A percentile compares a stretch with the other conserved stretches of the same genome.
Conservation (phyloP, 305 asterid species). For the Solanum hybrid region DNA sequence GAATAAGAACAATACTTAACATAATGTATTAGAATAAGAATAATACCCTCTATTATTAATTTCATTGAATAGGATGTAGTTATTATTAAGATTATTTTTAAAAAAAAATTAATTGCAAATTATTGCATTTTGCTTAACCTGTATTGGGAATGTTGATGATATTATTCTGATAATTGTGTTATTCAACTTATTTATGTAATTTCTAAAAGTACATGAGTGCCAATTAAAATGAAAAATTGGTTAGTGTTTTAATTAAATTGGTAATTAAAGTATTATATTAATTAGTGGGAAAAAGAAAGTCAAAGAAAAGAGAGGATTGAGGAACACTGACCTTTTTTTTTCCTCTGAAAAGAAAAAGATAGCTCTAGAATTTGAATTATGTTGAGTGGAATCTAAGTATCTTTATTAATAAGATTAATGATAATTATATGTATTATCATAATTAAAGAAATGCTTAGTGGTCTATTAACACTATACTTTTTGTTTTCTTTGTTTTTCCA, state of each 20-base stretch:
- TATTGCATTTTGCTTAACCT: not conserved
- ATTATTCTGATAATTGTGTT: not conserved
- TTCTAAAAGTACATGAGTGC: not conserved
- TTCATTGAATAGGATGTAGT: not conserved
- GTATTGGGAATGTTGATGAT: not conserved
- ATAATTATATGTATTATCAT: not conserved
- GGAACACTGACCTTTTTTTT: not conserved
- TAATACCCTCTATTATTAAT: not conserved
- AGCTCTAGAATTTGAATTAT: not conserved
- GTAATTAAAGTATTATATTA: not conserved
- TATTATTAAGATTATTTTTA: not conserved
- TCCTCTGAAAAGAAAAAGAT: not conserved
- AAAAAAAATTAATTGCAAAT: not conserved
- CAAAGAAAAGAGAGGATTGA: not conserved
- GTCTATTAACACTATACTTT: not conserved
- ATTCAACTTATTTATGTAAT: not conserved
- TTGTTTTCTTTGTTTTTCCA: not conserved
- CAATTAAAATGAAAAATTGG: not conserved
- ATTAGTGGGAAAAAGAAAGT: not conserved
- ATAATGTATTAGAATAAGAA: not conserved
- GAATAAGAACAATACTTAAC: not conserved
- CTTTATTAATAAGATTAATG: not conserved
- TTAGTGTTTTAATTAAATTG: not conserved
- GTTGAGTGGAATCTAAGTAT: not conserved
- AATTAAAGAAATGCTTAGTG: not conserved